Evolutionary conservation across 106 monocot species (phyloP), one percentile per base, ranked within the genome.

Genomic region (Acorus calamus): DNA sequence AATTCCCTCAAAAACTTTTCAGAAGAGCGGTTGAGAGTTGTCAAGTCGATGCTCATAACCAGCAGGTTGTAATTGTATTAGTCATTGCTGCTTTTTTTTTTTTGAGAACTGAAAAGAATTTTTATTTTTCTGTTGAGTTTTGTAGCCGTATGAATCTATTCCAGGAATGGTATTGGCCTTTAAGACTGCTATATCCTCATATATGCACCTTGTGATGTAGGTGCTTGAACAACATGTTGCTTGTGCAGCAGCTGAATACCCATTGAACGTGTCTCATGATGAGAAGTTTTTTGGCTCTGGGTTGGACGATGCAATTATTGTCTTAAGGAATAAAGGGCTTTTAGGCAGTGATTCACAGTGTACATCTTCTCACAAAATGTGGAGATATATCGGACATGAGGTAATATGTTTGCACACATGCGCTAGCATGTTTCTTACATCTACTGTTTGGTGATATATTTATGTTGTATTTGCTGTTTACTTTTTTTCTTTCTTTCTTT

Each of bases 161-260:
- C 0, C 28, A 28, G 28, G 28, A 28, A 28, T 28, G 28, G 28
- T 28, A 28, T 28, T 28, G 28, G 28, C 28, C 28, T 28, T 28
- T 28, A 28, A 28, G 0, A 28, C 28, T 28, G 28, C 11, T n/a
- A 13, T 8, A 4, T 41, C 7, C 44, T 4, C 13, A 47, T 46
- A 60, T 12, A 41, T 42, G 45, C 65, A 52, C 7, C 5, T 6
- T 14, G 8, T 52, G 11, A 5, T 57, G 44, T 66, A 90, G 90
- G 87, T 91, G 46, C 66, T 96, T 47, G 80, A 85, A 72, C 91
- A 91, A 54, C 96, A 96, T 66, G 46, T 96, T 61, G 61, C 72
- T 2, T 96, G 96, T 80, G 96, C 96, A 83, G 90, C 96, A 60
- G 49, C 69, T 46, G 96, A 96, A 74, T 76, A 80, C 57, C 90